These are phyloP conservation scores for Epichloe typhina DNA, from an alignment of 2,329 filamentous ascomycete genomes.

Conservation along the genomic window DNA sequence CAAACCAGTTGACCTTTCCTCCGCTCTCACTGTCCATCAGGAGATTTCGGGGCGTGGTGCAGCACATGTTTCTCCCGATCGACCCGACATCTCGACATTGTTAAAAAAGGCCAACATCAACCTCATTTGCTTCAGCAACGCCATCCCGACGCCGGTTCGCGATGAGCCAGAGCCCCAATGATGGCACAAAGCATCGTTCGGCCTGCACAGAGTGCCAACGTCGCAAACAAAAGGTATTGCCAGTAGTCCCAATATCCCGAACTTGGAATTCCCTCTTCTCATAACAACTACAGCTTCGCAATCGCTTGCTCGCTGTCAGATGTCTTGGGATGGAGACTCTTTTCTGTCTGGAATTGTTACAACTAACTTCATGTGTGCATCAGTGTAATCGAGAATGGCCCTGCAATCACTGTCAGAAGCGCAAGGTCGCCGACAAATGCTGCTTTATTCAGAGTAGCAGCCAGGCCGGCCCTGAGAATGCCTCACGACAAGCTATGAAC, in stretches of 20 bases:
- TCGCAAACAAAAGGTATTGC: slow-evolving; percentile 25
- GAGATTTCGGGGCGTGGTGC: not conserved
- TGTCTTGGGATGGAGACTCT: not conserved
- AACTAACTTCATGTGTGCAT: not conserved
- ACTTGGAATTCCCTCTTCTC: not conserved
- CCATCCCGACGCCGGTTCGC: not conserved
- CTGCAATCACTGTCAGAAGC: slow-evolving; percentile 26
- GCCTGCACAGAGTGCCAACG: slow-evolving; percentile 31
- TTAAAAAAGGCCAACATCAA: not conserved
- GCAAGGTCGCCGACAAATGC: slow-evolving; percentile 25
- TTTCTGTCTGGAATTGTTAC: not conserved
- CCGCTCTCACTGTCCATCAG: not conserved
- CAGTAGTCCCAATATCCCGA: not conserved
- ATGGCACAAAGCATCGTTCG: slow-evolving; percentile 12
- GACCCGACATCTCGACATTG: no score
- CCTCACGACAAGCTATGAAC: slow-evolving; percentile 7
- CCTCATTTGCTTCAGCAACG: not conserved
- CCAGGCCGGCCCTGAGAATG: slow-evolving; percentile 12
- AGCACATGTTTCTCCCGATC: not conserved
- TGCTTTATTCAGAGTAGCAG: slow-evolving; percentile 14
- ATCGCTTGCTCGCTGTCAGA: not conserved
- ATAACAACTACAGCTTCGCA: not conserved
- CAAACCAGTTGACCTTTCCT: not conserved
- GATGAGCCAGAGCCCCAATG: slow-evolving; percentile 7
- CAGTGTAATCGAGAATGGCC: slow-evolving; percentile 28